These are phyloP conservation scores for Ampelocalamus luodianensis DNA, from an alignment of 176 grass and related monocot genomes.

Conservation along the genomic window DNA sequence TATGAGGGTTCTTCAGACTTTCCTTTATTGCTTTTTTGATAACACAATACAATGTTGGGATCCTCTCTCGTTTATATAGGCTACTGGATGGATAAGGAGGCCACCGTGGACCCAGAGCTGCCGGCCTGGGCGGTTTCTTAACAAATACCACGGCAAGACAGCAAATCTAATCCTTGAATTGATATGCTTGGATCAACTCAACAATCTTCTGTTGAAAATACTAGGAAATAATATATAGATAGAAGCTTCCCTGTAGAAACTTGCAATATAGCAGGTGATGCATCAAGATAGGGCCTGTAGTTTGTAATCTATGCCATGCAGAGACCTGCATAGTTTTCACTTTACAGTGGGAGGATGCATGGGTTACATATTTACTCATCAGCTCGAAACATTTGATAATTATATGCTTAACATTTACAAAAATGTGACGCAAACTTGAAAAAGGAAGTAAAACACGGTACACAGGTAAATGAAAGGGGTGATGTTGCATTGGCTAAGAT, in stretches of 20 bases:
- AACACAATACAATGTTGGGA: no score
- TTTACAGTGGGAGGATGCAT: not conserved
- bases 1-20: no score
- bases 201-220: not conserved
- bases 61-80: no score
- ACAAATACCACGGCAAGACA: not conserved
- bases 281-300: not conserved
- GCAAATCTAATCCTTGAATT: not conserved
- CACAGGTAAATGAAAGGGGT: not conserved
- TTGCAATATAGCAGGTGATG: not conserved
- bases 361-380: not conserved
- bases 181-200: not conserved
- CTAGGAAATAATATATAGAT: not conserved
- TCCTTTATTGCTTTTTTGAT: no score
- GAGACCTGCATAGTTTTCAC: not conserved
- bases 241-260: not conserved
- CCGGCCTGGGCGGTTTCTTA: no score
- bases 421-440: not conserved
- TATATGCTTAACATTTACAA: not conserved
- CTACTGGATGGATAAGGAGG: no score
- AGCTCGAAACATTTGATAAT: not conserved
- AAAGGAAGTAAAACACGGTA: not conserved
- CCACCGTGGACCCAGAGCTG: no score
- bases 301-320: not conserved
- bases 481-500: constrained; percentile 39